These are phyloP conservation scores for Ampelocalamus luodianensis DNA, from an alignment of 176 grass and related monocot species.

Conservation along the genomic window DNA sequence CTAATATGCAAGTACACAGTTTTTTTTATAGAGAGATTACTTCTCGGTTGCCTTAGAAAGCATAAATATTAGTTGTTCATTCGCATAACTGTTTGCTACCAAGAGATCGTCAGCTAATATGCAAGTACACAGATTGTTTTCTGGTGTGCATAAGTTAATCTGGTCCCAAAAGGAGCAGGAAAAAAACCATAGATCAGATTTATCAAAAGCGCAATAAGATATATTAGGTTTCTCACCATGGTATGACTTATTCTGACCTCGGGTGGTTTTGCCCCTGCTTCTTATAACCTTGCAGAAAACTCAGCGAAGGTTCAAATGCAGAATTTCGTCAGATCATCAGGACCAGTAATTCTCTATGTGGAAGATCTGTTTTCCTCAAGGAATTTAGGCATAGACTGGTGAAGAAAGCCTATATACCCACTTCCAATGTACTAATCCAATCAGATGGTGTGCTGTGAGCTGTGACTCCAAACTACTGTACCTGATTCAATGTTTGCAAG, in stretches of 20 bases:
- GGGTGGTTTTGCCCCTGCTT: background rate
- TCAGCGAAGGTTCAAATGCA: constrained; percentile 81
- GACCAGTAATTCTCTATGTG: constrained; percentile 71
- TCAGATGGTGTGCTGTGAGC: background rate
- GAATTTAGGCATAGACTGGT: constrained; percentile 80
- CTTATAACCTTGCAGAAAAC: constrained; percentile 54
- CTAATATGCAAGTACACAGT: background rate
- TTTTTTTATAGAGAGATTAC: background rate
- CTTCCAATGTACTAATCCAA: constrained; percentile 32
- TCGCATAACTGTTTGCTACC: background rate
- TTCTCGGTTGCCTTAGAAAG: background rate
- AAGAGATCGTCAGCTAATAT: background rate
- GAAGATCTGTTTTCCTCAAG: constrained; percentile 79
- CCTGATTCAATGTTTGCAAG: background rate
- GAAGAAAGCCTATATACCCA: constrained; percentile 34
- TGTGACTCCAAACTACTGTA: constrained; percentile 10
- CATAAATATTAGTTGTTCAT: background rate
- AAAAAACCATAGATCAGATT: background rate
- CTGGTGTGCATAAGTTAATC: constrained; percentile 2
- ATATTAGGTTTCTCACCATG: background rate
- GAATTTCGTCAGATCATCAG: constrained; percentile 67
- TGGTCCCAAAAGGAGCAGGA: background rate
- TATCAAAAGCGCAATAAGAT: background rate
- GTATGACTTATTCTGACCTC: constrained; percentile 2
- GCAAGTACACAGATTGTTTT: background rate